Evolutionary conservation across 495 filamentous ascomycete species (phyloP).

Genomic region (Lasiosphaeria miniovina): DNA sequence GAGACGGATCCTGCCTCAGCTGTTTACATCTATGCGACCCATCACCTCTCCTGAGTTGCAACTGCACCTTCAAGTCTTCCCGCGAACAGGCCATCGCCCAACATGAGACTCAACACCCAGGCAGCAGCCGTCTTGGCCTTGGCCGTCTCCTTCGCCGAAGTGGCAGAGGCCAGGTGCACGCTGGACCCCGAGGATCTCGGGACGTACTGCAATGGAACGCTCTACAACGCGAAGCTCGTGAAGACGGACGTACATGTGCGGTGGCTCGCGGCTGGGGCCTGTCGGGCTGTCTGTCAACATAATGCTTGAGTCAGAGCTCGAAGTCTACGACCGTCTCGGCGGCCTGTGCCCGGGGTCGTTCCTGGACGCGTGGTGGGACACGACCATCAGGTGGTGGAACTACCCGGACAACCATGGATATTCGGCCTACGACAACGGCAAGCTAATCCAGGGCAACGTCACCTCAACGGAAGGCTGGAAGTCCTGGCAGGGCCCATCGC

Average conservation of each 20-base stretch:
- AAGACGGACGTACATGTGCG: conserved; percentile 47
- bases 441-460: conserved; percentile 44
- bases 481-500: conserved; percentile 50
- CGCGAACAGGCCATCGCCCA: no score
- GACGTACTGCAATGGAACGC: conserved; percentile 37
- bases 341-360: conserved; percentile 48
- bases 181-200: neutral
- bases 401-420: conserved; percentile 49
- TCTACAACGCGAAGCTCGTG: conserved; percentile 25
- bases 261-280: conserved; percentile 52
- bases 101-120: no score
- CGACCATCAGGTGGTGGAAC: conserved; percentile 29
- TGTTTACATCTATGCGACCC: no score
- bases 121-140: neutral
- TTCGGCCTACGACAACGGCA: conserved; percentile 25
- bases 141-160: neutral
- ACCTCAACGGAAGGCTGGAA: conserved; percentile 41
- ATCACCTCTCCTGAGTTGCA: no score
- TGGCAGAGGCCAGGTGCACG: neutral
- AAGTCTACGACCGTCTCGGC: conserved; percentile 48
- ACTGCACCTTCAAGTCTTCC: no score
- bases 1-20: no score
- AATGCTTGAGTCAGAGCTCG: conserved; percentile 31
- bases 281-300: conserved; percentile 37
- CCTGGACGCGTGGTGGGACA: conserved; percentile 44